A percentile compares a stretch with the other conserved stretches of the same genome.
Conservation (phyloP, 1,284 basidiomycete species). For the Inonotus obliquus region DNA sequence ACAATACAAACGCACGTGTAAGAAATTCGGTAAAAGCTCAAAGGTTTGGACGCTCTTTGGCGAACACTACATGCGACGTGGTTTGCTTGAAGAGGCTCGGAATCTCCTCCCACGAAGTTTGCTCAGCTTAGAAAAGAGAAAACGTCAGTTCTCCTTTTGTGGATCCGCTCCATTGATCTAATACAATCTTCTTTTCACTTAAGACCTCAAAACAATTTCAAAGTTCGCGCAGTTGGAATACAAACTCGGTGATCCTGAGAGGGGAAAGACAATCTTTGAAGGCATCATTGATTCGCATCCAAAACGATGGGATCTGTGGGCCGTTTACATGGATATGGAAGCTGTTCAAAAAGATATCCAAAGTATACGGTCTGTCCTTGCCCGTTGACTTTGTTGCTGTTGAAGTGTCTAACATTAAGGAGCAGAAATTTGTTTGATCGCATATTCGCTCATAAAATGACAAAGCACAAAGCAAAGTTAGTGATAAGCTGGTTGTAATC, state of each 20-base stretch:
- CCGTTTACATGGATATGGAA: slow-evolving; percentile 96
- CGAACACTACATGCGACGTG: slow-evolving; percentile 73
- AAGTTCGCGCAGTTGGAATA: slow-evolving; percentile 96
- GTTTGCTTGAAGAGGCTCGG: slow-evolving; percentile 75
- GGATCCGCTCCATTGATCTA: neutral
- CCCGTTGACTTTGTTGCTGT: neutral
- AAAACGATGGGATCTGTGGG: slow-evolving; percentile 95
- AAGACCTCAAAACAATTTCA: slow-evolving; percentile 92
- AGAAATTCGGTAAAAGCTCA: slow-evolving; percentile 89
- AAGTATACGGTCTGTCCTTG: slow-evolving; percentile 52
- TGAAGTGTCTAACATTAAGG: slow-evolving; percentile 16
- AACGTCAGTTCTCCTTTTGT: slow-evolving; percentile 59
- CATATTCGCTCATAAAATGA: slow-evolving; percentile 80
- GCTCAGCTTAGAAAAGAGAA: slow-evolving; percentile 90
- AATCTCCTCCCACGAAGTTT: slow-evolving; percentile 85
- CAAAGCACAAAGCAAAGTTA: slow-evolving; percentile 91
- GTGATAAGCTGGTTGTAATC: slow-evolving; percentile 20
- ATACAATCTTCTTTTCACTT: neutral
- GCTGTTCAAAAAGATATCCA: slow-evolving; percentile 74
- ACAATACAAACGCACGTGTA: slow-evolving; percentile 77
- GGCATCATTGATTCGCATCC: slow-evolving; percentile 93
- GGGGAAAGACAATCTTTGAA: slow-evolving; percentile 95
- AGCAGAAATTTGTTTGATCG: slow-evolving; percentile 80
- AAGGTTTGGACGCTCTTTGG: slow-evolving; percentile 91
- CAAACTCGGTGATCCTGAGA: slow-evolving; percentile 89